phyloP scores from a whole-genome alignment of 257 asterid species.

The Solanum boliviense region DNA sequence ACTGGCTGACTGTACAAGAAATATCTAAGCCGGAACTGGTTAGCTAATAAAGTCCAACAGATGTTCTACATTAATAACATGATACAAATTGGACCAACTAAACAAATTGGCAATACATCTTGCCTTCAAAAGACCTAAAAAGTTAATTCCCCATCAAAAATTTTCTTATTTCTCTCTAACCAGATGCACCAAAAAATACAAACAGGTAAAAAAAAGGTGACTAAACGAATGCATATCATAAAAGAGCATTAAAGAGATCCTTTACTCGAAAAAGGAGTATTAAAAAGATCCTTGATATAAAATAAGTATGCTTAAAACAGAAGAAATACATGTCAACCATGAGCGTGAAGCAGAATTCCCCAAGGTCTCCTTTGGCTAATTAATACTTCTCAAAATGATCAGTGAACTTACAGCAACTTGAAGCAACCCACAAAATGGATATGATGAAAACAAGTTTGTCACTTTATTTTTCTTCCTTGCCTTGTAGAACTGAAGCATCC shows the following conservation, averaged over 20 bases:
- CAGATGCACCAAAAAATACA: not conserved
- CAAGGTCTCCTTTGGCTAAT: not conserved
- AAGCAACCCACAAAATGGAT: constrained; percentile 73
- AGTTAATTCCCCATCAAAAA: not conserved
- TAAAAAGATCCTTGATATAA: not conserved
- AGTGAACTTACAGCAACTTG: constrained; percentile 68
- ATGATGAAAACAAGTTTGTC: constrained; percentile 35
- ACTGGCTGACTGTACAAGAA: not conserved
- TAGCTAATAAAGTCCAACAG: not conserved
- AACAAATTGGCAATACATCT: not conserved
- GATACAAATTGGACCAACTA: not conserved
- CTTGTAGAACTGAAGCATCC: constrained; percentile 51
- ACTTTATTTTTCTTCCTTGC: constrained; percentile 35
- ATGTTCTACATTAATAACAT: not conserved
- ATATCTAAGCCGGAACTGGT: not conserved
- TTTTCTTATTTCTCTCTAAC: not conserved
- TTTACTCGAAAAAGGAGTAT: not conserved
- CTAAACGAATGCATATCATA: not conserved
- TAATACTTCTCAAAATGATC: not conserved
- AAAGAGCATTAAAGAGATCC: not conserved
- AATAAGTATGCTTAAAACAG: not conserved
- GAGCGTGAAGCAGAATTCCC: not conserved
- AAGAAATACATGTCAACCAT: not conserved
- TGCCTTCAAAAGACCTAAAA: not conserved
- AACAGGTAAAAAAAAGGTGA: not conserved